Evolutionary conservation across 1,284 basidiomycete genomes (phyloP).

Genomic region (Rhodotorula glutinis): DNA sequence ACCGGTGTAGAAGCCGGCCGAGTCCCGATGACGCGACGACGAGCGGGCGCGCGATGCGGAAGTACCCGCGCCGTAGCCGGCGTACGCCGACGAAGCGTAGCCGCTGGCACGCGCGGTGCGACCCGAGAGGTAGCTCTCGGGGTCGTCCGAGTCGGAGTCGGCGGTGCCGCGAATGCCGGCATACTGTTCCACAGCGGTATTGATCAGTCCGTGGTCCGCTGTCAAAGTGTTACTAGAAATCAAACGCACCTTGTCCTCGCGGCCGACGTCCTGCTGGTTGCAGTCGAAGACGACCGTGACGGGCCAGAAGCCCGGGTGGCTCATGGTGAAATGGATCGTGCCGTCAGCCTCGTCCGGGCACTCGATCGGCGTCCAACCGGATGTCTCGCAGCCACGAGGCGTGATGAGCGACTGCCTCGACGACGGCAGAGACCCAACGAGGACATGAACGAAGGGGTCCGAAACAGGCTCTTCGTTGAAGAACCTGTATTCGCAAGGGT

Average conservation of each 20-base stretch:
- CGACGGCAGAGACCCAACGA: constrained; percentile 28
- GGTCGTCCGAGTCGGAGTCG: constrained; percentile 7
- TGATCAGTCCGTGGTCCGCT: no score
- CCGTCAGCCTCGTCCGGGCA: constrained; percentile 26
- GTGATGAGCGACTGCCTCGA: constrained; percentile 10
- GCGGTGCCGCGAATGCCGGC: constrained; percentile 15
- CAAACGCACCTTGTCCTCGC: constrained; percentile 22
- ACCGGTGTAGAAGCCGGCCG: constrained; percentile 3
- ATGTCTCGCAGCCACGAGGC: constrained; percentile 8
- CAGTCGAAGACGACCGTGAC: constrained; percentile 35
- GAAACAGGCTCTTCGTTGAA: constrained; percentile 33
- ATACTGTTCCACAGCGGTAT: not conserved
- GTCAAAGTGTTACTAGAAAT: no score
- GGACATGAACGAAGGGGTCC: constrained; percentile 35
- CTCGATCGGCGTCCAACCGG: constrained; percentile 26
- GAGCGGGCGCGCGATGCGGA: not conserved
- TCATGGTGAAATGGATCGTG: constrained; percentile 32
- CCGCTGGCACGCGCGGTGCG: not conserved
- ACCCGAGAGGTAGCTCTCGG: constrained; percentile 14
- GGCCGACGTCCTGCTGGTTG: constrained; percentile 22
- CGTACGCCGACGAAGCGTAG: constrained; percentile 2
- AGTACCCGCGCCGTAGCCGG: not conserved
- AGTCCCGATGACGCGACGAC: not conserved
- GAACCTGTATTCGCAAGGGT: constrained; percentile 8
- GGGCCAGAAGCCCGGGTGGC: constrained; percentile 33